Evolutionary conservation across 352 stramenopile species (phyloP).

Genomic region (Phytophthora niederhauseri): DNA sequence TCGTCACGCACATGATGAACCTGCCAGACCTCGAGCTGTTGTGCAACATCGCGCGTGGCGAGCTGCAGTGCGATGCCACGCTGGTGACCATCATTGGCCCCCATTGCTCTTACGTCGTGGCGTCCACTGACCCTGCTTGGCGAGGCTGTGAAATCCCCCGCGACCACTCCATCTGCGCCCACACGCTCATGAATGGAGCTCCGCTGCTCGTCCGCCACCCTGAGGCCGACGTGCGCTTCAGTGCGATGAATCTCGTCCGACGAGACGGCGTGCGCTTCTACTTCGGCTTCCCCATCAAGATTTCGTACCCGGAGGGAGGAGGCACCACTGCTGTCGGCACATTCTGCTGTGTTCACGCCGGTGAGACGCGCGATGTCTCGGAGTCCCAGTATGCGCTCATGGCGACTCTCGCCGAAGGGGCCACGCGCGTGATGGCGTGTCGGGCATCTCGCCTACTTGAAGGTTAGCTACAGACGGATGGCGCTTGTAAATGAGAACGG

Average conservation of each 20-base stretch:
- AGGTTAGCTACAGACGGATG: slow-evolving; percentile 4
- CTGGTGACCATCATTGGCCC: slow-evolving; percentile 58
- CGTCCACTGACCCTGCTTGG: slow-evolving; percentile 45
- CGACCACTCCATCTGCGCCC: slow-evolving; percentile 59
- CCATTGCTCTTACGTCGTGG: slow-evolving; percentile 46
- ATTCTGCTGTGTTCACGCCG: slow-evolving; percentile 57
- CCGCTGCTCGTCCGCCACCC: slow-evolving; percentile 60
- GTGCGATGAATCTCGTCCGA: slow-evolving; percentile 41
- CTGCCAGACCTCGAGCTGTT: slow-evolving; percentile 69
- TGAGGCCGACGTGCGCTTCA: slow-evolving; percentile 68
- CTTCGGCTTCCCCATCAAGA: slow-evolving; percentile 60
- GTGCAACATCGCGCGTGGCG: slow-evolving; percentile 54
- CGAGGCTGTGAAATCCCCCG: slow-evolving; percentile 40
- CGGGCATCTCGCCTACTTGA: slow-evolving; percentile 29
- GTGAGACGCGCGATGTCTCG: slow-evolving; percentile 50
- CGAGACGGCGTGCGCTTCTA: slow-evolving; percentile 59
- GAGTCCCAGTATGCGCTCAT: slow-evolving; percentile 63
- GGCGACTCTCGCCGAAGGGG: slow-evolving; percentile 46
- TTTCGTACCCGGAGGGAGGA: slow-evolving; percentile 23
- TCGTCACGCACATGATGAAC: slow-evolving; percentile 47
- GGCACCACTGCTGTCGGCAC: slow-evolving; percentile 49
- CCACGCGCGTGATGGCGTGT: slow-evolving; percentile 47
- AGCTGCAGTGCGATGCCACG: slow-evolving; percentile 53
- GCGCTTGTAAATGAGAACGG: background rate
- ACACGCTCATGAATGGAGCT: slow-evolving; percentile 58